Evolutionary conservation across 2,329 filamentous ascomycete species (phyloP).

Genomic region (Cladosporium velox): DNA sequence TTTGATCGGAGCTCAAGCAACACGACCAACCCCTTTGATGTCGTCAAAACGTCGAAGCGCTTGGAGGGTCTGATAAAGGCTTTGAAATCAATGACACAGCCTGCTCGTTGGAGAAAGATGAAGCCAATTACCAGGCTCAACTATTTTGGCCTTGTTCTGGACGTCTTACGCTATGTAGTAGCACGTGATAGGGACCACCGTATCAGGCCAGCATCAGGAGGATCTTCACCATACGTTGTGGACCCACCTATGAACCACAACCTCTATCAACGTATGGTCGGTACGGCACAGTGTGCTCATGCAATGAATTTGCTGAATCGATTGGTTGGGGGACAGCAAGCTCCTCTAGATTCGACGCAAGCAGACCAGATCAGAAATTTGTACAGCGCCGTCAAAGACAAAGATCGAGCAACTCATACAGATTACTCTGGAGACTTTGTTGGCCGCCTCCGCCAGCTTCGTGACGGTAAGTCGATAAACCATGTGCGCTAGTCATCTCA

Average conservation of each 20-base stretch:
- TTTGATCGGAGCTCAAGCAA: neutral
- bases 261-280: neutral
- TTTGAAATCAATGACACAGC: neutral
- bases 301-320: neutral
- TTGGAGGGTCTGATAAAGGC: neutral
- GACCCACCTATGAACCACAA: neutral
- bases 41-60: too few species aligned
- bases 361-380: neutral
- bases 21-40: neutral
- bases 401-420: neutral
- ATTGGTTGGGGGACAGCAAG: neutral
- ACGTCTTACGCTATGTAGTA: neutral
- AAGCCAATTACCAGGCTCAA: neutral
- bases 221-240: neutral
- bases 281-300: neutral
- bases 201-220: neutral
- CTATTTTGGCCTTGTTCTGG: slow-evolving; percentile 1
- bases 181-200: neutral
- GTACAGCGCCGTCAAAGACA: neutral
- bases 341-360: neutral
- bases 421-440: neutral
- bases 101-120: neutral
- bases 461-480: neutral
- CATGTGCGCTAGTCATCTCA: neutral
- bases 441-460: neutral